A percentile compares a stretch with the other conserved stretches of the same genome.
These are phyloP conservation scores for Leptographium wingfieldii DNA, from an alignment of 2,329 filamentous ascomycete genomes.

Conservation along the genomic window DNA sequence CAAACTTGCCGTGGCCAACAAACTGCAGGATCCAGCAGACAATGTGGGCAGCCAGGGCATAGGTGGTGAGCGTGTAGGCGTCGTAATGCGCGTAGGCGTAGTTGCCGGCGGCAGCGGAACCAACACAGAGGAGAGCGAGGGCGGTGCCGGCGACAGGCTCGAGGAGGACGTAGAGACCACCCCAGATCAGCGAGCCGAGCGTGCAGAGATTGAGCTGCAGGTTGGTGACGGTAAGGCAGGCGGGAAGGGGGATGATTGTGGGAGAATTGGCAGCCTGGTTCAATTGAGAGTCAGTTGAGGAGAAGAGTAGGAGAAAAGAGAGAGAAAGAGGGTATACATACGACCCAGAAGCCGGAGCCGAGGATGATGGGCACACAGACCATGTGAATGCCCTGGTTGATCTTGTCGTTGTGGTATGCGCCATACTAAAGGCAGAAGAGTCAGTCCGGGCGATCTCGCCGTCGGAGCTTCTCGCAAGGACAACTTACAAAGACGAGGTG, in stretches of 20 bases:
- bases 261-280: constrained; percentile 48
- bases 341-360: constrained; percentile 57
- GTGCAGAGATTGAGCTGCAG: constrained; percentile 55
- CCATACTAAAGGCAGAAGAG: constrained; percentile 50
- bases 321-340: constrained; percentile 23
- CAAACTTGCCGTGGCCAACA: constrained; percentile 78
- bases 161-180: constrained; percentile 74
- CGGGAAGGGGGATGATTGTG: constrained; percentile 50
- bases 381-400: constrained; percentile 71
- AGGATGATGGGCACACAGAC: constrained; percentile 66
- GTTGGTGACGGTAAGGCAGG: constrained; percentile 54
- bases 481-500: constrained; percentile 66
- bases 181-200: constrained; percentile 54
- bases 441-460: no score
- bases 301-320: background rate
- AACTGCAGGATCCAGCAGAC: constrained; percentile 82
- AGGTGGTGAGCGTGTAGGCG: constrained; percentile 41
- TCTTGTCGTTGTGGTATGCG: constrained; percentile 65
- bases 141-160: constrained; percentile 83
- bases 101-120: constrained; percentile 61
- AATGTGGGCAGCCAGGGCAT: constrained; percentile 47
- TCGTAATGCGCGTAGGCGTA: constrained; percentile 50
- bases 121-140: constrained; percentile 64
- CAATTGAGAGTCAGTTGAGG: background rate
- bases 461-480: background rate